Percentiles rank a stretch among this genome's conserved stretches.
These are phyloP conservation scores for Spathaspora passalidarum DNA, from an alignment of 805 yeast genomes.

Conservation along the genomic window DNA sequence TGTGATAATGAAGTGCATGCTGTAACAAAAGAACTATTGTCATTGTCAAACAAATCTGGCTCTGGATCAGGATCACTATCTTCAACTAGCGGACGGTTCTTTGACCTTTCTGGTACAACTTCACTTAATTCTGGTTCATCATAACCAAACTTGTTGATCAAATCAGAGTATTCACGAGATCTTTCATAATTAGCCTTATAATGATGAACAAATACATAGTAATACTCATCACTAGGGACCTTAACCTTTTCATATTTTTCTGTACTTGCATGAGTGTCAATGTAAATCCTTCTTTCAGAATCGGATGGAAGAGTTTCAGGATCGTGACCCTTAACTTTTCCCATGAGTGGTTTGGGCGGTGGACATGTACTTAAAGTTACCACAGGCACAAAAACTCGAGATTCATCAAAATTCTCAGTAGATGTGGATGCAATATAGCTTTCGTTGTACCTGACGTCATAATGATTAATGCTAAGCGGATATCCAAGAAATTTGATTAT, in stretches of 20 bases:
- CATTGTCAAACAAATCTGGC: conserved; percentile 12
- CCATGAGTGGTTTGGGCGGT: conserved; percentile 1
- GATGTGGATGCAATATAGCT: conserved; percentile 30
- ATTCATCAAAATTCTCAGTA: conserved; percentile 6
- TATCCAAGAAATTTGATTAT: conserved; percentile 59
- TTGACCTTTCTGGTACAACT: neutral
- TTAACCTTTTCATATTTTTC: conserved; percentile 22
- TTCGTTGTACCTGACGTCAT: conserved; percentile 26
- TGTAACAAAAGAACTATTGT: conserved; percentile 26
- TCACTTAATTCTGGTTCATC: conserved; percentile 12
- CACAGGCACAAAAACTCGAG: conserved; percentile 7
- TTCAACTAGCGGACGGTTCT: no score
- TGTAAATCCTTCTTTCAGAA: conserved; percentile 24
- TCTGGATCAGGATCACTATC: neutral
- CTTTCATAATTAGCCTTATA: conserved; percentile 14
- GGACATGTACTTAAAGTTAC: neutral
- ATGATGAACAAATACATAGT: conserved; percentile 18
- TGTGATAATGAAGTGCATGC: conserved; percentile 26
- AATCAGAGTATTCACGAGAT: conserved; percentile 18
- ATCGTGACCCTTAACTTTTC: conserved; percentile 8
- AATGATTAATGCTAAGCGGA: conserved; percentile 25
- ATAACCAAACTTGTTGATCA: conserved; percentile 11
- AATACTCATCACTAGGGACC: conserved; percentile 18
- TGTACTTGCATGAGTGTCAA: conserved; percentile 23
- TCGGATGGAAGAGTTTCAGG: conserved; percentile 15